Evolutionary conservation across 1,284 basidiomycete genomes (phyloP).

Genomic region (Austroboletus niveus): DNA sequence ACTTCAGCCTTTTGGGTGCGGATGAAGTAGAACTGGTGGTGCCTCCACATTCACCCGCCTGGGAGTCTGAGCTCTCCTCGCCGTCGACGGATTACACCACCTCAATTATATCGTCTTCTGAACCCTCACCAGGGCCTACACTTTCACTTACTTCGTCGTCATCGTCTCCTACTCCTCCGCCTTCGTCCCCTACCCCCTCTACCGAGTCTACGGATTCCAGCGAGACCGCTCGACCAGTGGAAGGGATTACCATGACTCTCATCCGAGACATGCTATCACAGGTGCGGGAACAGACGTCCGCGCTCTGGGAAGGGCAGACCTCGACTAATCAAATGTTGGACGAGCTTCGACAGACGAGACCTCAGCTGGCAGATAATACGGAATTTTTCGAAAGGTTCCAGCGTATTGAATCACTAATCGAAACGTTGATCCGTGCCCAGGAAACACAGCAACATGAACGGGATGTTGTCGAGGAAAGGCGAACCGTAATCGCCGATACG

Average conservation of each 20-base stretch:
- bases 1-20: conserved; percentile 42
- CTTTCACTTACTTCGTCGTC: conserved; percentile 34
- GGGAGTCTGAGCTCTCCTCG: conserved; percentile 33
- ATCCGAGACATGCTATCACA: conserved; percentile 47
- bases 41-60: conserved; percentile 26
- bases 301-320: conserved; percentile 56
- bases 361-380: conserved; percentile 28
- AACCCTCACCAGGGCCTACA: conserved; percentile 31
- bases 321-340: conserved; percentile 51
- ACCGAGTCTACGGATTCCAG: conserved; percentile 39
- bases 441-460: conserved; percentile 10
- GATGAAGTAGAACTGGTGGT: conserved; percentile 35
- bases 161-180: conserved; percentile 33
- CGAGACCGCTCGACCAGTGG: conserved; percentile 42
- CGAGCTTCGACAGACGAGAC: conserved; percentile 36
- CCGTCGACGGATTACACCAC: conserved; percentile 32
- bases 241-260: conserved; percentile 34
- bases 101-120: conserved; percentile 34
- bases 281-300: conserved; percentile 50
- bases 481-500: conserved; percentile 11
- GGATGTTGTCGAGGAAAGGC: conserved; percentile 13
- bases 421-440: conserved; percentile 16
- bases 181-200: conserved; percentile 35
- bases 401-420: conserved; percentile 46
- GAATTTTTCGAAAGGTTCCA: conserved; percentile 39